phyloP scores from a whole-genome alignment of 2,329 filamentous ascomycete genomes.

The Cladosporium sp. region DNA sequence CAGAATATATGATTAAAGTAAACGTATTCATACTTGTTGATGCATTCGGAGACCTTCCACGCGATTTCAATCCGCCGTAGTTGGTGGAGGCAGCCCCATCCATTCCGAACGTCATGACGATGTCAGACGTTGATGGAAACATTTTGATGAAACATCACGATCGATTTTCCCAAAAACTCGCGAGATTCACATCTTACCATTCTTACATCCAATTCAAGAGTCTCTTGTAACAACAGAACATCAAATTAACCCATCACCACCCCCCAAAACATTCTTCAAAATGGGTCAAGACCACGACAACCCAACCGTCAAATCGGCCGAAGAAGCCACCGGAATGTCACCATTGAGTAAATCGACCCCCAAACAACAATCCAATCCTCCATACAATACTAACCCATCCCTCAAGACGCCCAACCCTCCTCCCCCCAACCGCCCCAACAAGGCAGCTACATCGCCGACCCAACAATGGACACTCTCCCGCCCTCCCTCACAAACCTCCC shows the following conservation, averaged over 20 bases:
- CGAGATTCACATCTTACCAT: too few relatives aligned
- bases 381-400: too few relatives aligned
- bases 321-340: constrained; percentile 11
- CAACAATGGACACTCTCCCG: constrained; percentile 14
- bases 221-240: not conserved
- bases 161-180: too few relatives aligned
- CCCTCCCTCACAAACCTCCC: constrained; percentile 9
- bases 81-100: too few relatives aligned
- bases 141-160: too few relatives aligned
- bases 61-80: too few relatives aligned
- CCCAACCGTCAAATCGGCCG: constrained; percentile 12
- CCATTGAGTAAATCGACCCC: constrained; percentile 13
- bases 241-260: not conserved
- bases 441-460: constrained; percentile 5
- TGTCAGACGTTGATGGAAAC: too few relatives aligned
- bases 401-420: not conserved
- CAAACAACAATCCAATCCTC: not conserved
- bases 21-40: too few relatives aligned
- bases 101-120: too few relatives aligned
- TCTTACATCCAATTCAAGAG: too few relatives aligned
- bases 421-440: constrained; percentile 13
- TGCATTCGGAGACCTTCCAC: too few relatives aligned
- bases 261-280: not conserved
- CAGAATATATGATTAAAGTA: too few relatives aligned
- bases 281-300: constrained; percentile 12